phyloP scores from a whole-genome alignment of 2,329 filamentous ascomycete species.

The Diplodia sapinea region DNA sequence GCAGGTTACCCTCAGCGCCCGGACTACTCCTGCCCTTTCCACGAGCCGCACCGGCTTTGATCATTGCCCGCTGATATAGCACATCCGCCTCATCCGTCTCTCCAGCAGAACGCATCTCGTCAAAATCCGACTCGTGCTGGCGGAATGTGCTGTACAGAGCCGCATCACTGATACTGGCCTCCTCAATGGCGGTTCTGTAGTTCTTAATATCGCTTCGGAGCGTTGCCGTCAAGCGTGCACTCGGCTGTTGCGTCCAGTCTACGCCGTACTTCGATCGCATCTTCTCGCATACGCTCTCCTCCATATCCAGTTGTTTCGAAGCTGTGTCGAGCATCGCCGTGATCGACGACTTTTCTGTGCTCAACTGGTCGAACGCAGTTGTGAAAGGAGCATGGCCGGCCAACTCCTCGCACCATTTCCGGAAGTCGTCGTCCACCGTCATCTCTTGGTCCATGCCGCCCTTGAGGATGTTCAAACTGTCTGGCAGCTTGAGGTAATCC shows the following conservation, averaged over 20 bases:
- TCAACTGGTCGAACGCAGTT: conserved; percentile 78
- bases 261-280: conserved; percentile 97
- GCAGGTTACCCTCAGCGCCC: conserved; percentile 72
- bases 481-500: conserved; percentile 89
- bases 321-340: conserved; percentile 75
- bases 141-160: conserved; percentile 83
- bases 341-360: conserved; percentile 77
- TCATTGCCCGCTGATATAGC: conserved; percentile 85
- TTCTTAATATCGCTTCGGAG: conserved; percentile 84
- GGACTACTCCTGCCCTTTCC: conserved; percentile 68
- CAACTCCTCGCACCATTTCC: conserved; percentile 91
- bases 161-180: conserved; percentile 83
- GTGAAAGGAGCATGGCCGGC: conserved; percentile 82
- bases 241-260: conserved; percentile 98
- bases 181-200: conserved; percentile 86
- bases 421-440: conserved; percentile 86
- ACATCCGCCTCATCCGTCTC: conserved; percentile 86
- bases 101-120: conserved; percentile 91
- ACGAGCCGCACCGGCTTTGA: conserved; percentile 70
- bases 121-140: conserved; percentile 86
- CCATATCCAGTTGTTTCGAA: conserved; percentile 89
- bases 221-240: conserved; percentile 84
- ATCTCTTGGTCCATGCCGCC: conserved; percentile 91
- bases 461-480: conserved; percentile 87
- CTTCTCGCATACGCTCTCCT: conserved; percentile 98